Evolutionary conservation across 73 alveolate genomes (phyloP), one percentile per base, ranked within the genome.

Genomic region (Breviolum minutum): DNA sequence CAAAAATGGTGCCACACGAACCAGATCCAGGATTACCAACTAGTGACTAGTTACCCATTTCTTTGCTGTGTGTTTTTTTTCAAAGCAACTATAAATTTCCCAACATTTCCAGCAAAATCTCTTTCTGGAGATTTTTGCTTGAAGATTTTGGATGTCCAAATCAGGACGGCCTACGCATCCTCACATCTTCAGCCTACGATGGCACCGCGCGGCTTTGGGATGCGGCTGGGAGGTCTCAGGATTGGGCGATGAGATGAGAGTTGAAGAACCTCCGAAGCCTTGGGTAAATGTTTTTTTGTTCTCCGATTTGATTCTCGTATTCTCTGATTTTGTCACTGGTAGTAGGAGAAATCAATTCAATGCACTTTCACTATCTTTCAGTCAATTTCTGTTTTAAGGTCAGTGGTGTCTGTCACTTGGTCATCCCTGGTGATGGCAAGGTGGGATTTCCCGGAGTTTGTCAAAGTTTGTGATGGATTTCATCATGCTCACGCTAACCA

Each of bases 171-270:
- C 81, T 60, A 64, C 98, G 98, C 29, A 74, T 92, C 69, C 61
- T 92, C 82, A 92, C 98, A 5, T 80, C 98, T 61, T 92, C 98
- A 16, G 98, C 98, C 81, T 92, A 73, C 30, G 98, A 92, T 17
- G 98, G 98, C 82, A 92, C 98, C 81, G 98, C 98, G 32, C 89
- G 98, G 64, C 98, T 92, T 20, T 92, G 98, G 98, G 98, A 92
- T 48, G 98, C 73, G 80, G 98, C 81, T 64, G 54, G 54, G 54
- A 40, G 54, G 54, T 40, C 54, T 40, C 54, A 40, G 54, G 54
- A 3, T 40, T 40, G 5, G 54, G 54, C 3, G 54, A 40, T 40
- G 54, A 40, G 54, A 40, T 40, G 54, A 40, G 54, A 40, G 54
- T 40, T 40, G 5, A 40, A 40, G 0, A 40, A 40, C 54, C 54